Base-by-base conservation (phyloP, 2,329 filamentous ascomycete species). In the Trichothecium roseum region DNA sequence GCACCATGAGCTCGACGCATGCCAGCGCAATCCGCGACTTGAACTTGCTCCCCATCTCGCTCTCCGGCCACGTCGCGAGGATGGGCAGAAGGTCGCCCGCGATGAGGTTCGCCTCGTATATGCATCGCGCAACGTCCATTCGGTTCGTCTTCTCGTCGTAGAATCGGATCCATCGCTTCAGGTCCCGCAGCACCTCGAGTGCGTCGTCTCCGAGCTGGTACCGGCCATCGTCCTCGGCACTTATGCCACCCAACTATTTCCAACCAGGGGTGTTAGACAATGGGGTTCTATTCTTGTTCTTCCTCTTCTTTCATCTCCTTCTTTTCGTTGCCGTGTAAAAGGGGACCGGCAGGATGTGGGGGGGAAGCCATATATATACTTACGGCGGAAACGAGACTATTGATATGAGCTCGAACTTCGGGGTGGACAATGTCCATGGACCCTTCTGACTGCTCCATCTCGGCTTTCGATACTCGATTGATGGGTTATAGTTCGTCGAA, bases 191-290 rank as follows among this genome's bases (percentile, higher is more conserved):
- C 51, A 88, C 91, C 39, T 91, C 84, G 40, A 94, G 68, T 10
- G 88, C 89, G 54, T 95, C 89, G 59, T 96, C 89, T 59, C 91
- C 91, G 26, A 96, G 77, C 30, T 85, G 72, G 57, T 98, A 98
- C 51, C 72, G 72, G 38, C 84, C 84, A 51, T 87, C 80, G 49
- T 89, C 80, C 45, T 85, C 82, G 35, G 78, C 69, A 48, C 83
- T 83, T 49, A 78, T 77, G 36, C 88, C 89, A 62, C 88, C 89
- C 44, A 95, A 78, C 86, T 94, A 35, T 16, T 27, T 27, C n/a
- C n/a, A n/a, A n/a, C n/a, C n/a, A n/a, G n/a, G n/a, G n/a, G 8
- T 8, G 5, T 26, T 7, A 17, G 34, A n/a, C n/a, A n/a, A n/a
- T n/a, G n/a, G n/a, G n/a, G n/a, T n/a, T n/a, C n/a, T n/a, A n/a